Base-by-base conservation (phyloP, 2,329 filamentous ascomycete species). In the Cryphonectria naterciae region DNA sequence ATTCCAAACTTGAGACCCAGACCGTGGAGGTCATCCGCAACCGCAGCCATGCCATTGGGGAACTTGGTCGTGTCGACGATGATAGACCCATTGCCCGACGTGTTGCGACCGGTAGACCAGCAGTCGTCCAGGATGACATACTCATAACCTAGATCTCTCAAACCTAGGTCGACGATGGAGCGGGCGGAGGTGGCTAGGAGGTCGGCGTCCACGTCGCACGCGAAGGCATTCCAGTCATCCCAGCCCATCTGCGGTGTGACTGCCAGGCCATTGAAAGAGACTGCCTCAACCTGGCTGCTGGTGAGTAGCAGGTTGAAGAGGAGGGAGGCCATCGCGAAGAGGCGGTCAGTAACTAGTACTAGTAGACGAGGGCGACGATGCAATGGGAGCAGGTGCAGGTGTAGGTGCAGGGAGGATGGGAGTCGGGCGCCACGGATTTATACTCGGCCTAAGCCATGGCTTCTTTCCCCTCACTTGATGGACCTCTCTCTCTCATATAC, bases 1-100 rank as follows among this genome's bases (percentile, higher is more conserved):
- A 82, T 81, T 19, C 81, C 81, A 25, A 81, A 77, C 71, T 81
- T 80, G 65, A 82, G 78, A 8, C 80, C 80, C 68, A 78, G 74
- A 6, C 72, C 73, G 67, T 83, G 81, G 25, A 81, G 72, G 52
- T 79, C 73, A 61, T 81, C 79, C 8, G 80, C 77, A 2, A 82
- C 73, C 54, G 77, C 72, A 58, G 77, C 79, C 68, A 83, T 78
- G 41, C 81, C 80, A 25, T 75, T 76, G 15, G 81, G 81, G 60
- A 81, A 83, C 74, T 81, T 81, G 15, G 68, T 70, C 1, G 75
- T 73, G 71, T 82, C 78, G 35, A 76, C 72, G 58, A 79, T 75
- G 35, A 81, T 73, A 43, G 75, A 75, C 41, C 77, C 68, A 70
- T 76, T 25, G 68, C 73, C 70, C 72, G 67, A 76, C 49, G 25